Evolutionary conservation across 495 filamentous ascomycete species (phyloP), one percentile per base, ranked within the genome.

Genomic region (Tuber aestivum): DNA sequence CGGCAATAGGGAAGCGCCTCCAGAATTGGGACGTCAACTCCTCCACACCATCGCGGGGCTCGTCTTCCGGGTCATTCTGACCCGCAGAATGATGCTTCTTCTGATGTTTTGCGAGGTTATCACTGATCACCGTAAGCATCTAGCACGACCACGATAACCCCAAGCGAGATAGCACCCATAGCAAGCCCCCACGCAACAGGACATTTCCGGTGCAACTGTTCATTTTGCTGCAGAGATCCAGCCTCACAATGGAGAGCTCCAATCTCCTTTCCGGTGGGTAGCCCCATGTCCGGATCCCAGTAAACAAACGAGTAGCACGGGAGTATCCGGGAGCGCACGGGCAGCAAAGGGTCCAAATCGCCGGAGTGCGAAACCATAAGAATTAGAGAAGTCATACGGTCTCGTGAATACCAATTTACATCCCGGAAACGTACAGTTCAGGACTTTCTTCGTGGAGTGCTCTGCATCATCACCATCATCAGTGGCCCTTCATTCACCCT

Each of bases 361-460:
- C 56, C 27, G 27, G 56, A 65, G 56, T 6, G 27, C 56, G 32
- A 65, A 65, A 27, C 32, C n/a, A 14, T 10, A 65, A 35, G 14
- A 20, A 35, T 71, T 41, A n/a, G 41, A 35, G 70, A 40, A 42
- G 38, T 10, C 70, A 41, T 76, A 81, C 80, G 76, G 73, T 75
- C 80, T 75, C 70, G 80, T 82, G 74, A 81, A 81, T 20, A 80
- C 75, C n/a, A 81, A 76, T 61, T 81, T 81, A 40, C 80, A 81
- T 44, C 79, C 80, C n/a, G 76, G 80, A 70, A 79, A 79, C 27
- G 78, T 73, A 68, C 80, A 81, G 50, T 76, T 73, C 48, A 76
- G 78, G 42, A 81, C 80, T 45, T 81, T 81, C 71, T 81, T 81
- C 48, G 77, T 74, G 3, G 78, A 79, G 48, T 79, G 78, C 50